These are phyloP conservation scores for Amaranthus palmeri DNA, from an alignment of 148 eudicot species.

Conservation along the genomic window DNA sequence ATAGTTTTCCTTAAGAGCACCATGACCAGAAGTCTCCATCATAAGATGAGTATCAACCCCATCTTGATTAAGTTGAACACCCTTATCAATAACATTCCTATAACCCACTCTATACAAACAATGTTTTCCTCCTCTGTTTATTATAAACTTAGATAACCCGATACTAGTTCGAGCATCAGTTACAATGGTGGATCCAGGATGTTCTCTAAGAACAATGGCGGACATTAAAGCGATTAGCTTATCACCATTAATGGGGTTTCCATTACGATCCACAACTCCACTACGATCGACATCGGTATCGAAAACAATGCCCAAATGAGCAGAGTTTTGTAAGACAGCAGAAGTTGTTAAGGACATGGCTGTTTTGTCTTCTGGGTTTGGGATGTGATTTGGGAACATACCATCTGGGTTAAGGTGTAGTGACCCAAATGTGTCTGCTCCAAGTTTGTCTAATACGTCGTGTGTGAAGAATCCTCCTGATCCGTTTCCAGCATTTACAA, in stretches of 20 bases:
- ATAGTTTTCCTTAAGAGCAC: slow-evolving; percentile 86
- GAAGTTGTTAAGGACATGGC: slow-evolving; percentile 72
- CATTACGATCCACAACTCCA: slow-evolving; percentile 68
- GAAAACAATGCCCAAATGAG: slow-evolving; percentile 85
- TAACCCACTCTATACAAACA: slow-evolving; percentile 90
- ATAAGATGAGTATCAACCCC: slow-evolving; percentile 71
- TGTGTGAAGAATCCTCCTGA: slow-evolving; percentile 94
- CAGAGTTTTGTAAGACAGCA: slow-evolving; percentile 58
- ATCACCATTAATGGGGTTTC: slow-evolving; percentile 83
- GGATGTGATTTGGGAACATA: slow-evolving; percentile 96
- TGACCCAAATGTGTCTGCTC: slow-evolving; percentile 91
- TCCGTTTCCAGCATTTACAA: slow-evolving; percentile 94
- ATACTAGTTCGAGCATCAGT: slow-evolving; percentile 91
- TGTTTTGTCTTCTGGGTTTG: slow-evolving; percentile 80
- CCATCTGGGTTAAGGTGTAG: slow-evolving; percentile 79
- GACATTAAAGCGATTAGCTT: slow-evolving; percentile 77
- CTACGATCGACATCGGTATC: slow-evolving; percentile 93
- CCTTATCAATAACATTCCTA: slow-evolving; percentile 90
- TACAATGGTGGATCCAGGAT: slow-evolving; percentile 67
- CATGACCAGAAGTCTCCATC: slow-evolving; percentile 94
- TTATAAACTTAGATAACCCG: slow-evolving; percentile 62
- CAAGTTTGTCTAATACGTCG: slow-evolving; percentile 85
- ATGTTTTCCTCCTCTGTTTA: slow-evolving; percentile 59
- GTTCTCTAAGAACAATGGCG: slow-evolving; percentile 69
- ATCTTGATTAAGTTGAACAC: slow-evolving; percentile 55